These are phyloP conservation scores for Alternaria ventricosa DNA, from an alignment of 2,329 filamentous ascomycete species.

Conservation along the genomic window DNA sequence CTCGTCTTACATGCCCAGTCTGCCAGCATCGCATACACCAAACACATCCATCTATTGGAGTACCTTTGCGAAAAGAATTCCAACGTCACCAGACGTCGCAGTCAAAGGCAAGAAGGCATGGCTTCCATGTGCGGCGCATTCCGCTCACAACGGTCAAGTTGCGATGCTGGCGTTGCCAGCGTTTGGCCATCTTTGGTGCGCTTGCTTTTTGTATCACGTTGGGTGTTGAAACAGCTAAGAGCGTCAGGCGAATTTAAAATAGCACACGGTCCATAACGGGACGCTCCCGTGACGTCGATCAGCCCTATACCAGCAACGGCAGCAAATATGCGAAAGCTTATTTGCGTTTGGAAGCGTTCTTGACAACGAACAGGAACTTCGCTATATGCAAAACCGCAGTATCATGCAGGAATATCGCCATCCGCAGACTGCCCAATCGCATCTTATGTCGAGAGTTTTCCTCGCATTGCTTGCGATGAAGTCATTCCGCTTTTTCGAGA, in stretches of 20 bases:
- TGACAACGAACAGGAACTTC: neutral
- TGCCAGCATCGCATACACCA: neutral
- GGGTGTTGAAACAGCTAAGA: constrained; percentile 9
- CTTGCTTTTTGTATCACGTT: constrained; percentile 7
- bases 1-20: neutral
- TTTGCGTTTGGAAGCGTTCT: neutral
- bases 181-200: constrained; percentile 1
- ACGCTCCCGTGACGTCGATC: constrained; percentile 8
- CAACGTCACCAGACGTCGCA: neutral
- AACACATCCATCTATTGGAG: neutral
- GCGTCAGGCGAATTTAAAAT: constrained; percentile 4
- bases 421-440: neutral
- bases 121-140: neutral
- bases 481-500: neutral
- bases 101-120: neutral
- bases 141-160: constrained; percentile 1
- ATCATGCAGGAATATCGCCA: neutral
- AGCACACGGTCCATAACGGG: neutral
- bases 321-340: constrained; percentile 6
- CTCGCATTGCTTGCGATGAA: neutral
- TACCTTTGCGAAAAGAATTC: neutral
- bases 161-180: neutral
- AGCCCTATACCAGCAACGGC: neutral
- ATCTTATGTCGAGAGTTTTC: neutral
- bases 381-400: neutral